These are phyloP conservation scores for Trypanosoma boissoni DNA, from an alignment of 208 protist genomes.

Conservation along the genomic window DNA sequence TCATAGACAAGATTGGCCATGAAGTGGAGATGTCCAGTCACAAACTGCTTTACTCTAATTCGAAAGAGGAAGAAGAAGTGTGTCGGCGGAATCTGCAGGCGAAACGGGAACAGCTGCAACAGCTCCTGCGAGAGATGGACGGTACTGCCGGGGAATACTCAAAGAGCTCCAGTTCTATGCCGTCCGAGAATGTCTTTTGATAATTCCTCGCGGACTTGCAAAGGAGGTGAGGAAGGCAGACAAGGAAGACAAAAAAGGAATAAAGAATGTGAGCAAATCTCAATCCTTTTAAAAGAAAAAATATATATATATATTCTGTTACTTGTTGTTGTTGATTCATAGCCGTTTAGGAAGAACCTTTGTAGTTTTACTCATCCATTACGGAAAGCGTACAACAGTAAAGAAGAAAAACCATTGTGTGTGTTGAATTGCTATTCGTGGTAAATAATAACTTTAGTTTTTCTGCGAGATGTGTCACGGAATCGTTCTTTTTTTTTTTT, in stretches of 20 bases:
- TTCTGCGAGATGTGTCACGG: too few relatives aligned
- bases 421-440: too few relatives aligned
- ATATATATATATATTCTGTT: constrained; percentile 2
- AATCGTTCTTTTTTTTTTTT: not conserved
- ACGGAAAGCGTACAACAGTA: too few relatives aligned
- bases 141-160: constrained; percentile 10
- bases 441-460: too few relatives aligned
- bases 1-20: constrained; percentile 32
- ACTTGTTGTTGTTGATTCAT: constrained; percentile 4
- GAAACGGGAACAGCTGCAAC: constrained; percentile 33
- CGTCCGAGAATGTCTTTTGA: constrained; percentile 23
- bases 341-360: too few relatives aligned
- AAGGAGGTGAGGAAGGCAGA: not conserved
- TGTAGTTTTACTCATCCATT: too few relatives aligned
- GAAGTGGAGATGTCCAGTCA: constrained; percentile 28
- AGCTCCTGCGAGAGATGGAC: constrained; percentile 22
- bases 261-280: not conserved
- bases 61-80: constrained; percentile 21
- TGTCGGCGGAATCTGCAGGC: constrained; percentile 18
- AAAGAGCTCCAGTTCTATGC: constrained; percentile 8
- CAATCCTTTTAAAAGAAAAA: not conserved
- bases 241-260: not conserved
- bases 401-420: too few relatives aligned
- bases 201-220: not conserved
- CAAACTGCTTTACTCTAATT: constrained; percentile 33